phyloP scores from a whole-genome alignment of 2,329 filamentous ascomycete species.

The Cercospora nicotianae region DNA sequence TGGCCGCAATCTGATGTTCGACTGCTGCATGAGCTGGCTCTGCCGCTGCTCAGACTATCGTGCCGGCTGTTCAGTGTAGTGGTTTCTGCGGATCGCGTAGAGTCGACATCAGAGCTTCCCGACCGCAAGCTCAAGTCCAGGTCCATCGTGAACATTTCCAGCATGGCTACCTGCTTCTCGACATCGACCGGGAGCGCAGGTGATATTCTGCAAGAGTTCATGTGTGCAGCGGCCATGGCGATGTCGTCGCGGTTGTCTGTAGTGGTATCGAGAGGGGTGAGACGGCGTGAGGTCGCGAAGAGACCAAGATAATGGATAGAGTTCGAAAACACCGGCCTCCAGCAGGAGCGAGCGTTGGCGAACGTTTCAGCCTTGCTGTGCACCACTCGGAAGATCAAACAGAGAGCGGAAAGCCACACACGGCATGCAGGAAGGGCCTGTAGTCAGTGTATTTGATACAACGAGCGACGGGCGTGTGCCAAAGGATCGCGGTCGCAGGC shows the following conservation, averaged over 20 bases:
- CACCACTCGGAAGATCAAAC: constrained; percentile 12
- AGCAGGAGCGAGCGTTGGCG: not conserved
- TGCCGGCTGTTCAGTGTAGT: constrained; percentile 19
- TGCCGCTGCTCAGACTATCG: constrained; percentile 21
- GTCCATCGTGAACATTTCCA: constrained; percentile 13
- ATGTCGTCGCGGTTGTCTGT: constrained; percentile 1
- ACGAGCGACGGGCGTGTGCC: constrained; percentile 9
- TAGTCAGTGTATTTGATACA: constrained; percentile 9
- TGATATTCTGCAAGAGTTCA: constrained; percentile 5
- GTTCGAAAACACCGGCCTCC: constrained; percentile 11
- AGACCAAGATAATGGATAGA: constrained; percentile 2
- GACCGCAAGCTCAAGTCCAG: constrained; percentile 8
- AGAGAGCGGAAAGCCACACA: constrained; percentile 9
- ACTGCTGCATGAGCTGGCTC: constrained; percentile 21
- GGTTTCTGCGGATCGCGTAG: constrained; percentile 16
- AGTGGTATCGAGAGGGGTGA: not conserved
- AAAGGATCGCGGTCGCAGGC: not conserved
- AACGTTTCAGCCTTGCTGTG: constrained; percentile 18
- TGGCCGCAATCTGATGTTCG: constrained; percentile 17
- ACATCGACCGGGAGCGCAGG: constrained; percentile 9
- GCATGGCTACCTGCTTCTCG: constrained; percentile 11
- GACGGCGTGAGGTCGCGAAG: not conserved
- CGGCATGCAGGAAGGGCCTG: constrained; percentile 6
- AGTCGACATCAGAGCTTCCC: constrained; percentile 8
- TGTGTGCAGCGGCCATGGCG: constrained; percentile 14